Base-by-base conservation (phyloP, 2,329 filamentous ascomycete genomes). In the Pseudogymnoascus sp. region DNA sequence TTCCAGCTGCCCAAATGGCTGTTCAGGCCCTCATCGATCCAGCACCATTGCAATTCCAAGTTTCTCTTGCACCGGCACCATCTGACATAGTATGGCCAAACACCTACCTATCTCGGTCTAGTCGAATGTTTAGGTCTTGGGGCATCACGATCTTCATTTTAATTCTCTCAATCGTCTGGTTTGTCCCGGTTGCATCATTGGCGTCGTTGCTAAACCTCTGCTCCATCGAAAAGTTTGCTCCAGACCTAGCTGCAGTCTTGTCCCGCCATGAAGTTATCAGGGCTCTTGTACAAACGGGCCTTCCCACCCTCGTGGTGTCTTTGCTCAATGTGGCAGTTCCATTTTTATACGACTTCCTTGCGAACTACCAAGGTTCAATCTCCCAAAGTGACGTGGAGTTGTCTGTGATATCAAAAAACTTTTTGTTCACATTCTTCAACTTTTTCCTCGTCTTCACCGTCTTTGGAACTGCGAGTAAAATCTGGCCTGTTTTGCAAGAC, bases 371-470 rank as follows among this genome's bases (percentile, higher is more conserved):
- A 77, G 94, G 94, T 59, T 95, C 95, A 87, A 91, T 96, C 60
- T 97, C 94, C 0, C 90, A 92, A 69, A 91, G 91, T 49, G 94
- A 99, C 65, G 87, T 99, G 21, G 94, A 97, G 74, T 81, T 99
- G 6, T 97, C 94, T 0, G 82, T 95, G 49, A 93, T 99, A 67
- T 96, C 91, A 61, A 99, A 99, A 78, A 99, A 97, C 75, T 99
- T 97, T 77, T 96, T 97, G 81, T 99, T 99, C 73, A 92, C 90
- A 8, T 99, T 99, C 76, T 97, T 99, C 83, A 99, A 99, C 76
- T 91, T 97, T 63, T 99, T 99, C 76, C 83, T 97, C 60, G 85
- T 97, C 49, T 97, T 97, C 73, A 95, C 93, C 0, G 83, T 94
- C 26, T 90, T 96, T 52, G 90, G 89, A 61, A 91, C 92, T 4